Base-by-base conservation (phyloP, 2,329 filamentous ascomycete species). In the Apiospora aurea region DNA sequence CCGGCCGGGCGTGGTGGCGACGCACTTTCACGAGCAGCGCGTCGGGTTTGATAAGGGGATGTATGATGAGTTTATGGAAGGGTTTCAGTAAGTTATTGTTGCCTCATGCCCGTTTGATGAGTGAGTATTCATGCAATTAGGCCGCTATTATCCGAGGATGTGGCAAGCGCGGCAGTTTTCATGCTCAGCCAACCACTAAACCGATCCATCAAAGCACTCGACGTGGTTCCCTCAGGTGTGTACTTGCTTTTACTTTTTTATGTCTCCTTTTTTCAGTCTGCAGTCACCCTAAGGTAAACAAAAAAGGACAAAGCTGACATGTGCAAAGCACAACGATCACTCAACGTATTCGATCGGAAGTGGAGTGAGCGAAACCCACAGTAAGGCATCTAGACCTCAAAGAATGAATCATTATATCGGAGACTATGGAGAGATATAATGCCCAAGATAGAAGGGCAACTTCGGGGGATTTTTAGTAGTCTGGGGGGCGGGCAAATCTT, bases 1-100 rank as follows among this genome's bases (percentile, higher is more conserved):
- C 18, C 76, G 85, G 44, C 86, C 86, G 0, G 86, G 85, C 0
- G 81, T 83, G n/a, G 85, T 86, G 14, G 83, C 82, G 4, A 87
- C 84, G 0, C 80, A 87, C 72, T 88, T 87, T 68, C 86, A 87
- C 73, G 77, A 81, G 57, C 82, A 83, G 69, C 77, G 85, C 21
- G 84, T 87, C 1, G 82, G 83, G 0, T 82, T 82, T 73, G 84
- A 87, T 72, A 80, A 83, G 70, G 75, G 78, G 13, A 78, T 80
- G 73, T 84, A 85, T 64, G 79, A 85, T 41, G 78, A 76, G 0
- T 87, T 87, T 72, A 82, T 87, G 73, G 75, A 83, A 1, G 85
- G 86, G 0, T 86, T 81, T 70, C 81, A 83, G 75, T 75, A 74
- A 43, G 74, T 51, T 16, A 1, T 44, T 41, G 29, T 11, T 21